Conservation (phyloP, 2,329 filamentous ascomycete species). For the Aspergillus neotritici region DNA sequence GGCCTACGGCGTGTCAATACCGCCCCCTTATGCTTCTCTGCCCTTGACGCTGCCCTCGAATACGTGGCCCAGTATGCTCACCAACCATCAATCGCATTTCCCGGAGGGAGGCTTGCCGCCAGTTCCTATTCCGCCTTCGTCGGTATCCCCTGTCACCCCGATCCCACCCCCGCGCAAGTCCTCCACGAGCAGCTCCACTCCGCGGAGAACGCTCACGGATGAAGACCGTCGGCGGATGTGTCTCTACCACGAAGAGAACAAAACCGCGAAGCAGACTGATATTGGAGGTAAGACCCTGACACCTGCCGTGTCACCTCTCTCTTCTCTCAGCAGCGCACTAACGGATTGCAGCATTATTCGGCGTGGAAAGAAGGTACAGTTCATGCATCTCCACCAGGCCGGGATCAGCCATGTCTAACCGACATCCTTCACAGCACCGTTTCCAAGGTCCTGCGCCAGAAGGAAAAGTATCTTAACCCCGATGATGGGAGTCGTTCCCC, state of each 20-base stretch:
- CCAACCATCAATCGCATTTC: conserved; percentile 59
- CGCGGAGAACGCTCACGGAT: conserved; percentile 82
- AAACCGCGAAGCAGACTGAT: conserved; percentile 86
- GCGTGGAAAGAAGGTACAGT: conserved; percentile 87
- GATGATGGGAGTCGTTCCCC: conserved; percentile 75
- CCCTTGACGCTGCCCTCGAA: conserved; percentile 67
- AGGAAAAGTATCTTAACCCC: conserved; percentile 84
- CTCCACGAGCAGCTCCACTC: conserved; percentile 51
- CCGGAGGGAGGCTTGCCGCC: conserved; percentile 58
- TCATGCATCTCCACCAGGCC: neutral
- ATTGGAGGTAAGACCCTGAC: conserved; percentile 64
- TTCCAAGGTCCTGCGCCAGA: conserved; percentile 92
- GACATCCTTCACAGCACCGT: conserved; percentile 64
- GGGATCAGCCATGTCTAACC: conserved; percentile 7
- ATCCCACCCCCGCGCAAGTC: conserved; percentile 30
- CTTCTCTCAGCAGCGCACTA: conserved; percentile 8
- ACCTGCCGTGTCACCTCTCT: too few species aligned
- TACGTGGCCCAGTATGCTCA: conserved; percentile 75
- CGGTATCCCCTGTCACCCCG: conserved; percentile 49
- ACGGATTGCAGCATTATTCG: conserved; percentile 64
- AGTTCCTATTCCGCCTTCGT: conserved; percentile 43
- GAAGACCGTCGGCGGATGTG: conserved; percentile 91
- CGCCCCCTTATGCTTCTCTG: conserved; percentile 53
- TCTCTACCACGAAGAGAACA: conserved; percentile 84
- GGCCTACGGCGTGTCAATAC: conserved; percentile 51